Percentiles rank a stretch among this genome's conserved stretches.
phyloP scores from a whole-genome alignment of 2,329 filamentous ascomycete genomes.

The Sclerotinia minor region DNA sequence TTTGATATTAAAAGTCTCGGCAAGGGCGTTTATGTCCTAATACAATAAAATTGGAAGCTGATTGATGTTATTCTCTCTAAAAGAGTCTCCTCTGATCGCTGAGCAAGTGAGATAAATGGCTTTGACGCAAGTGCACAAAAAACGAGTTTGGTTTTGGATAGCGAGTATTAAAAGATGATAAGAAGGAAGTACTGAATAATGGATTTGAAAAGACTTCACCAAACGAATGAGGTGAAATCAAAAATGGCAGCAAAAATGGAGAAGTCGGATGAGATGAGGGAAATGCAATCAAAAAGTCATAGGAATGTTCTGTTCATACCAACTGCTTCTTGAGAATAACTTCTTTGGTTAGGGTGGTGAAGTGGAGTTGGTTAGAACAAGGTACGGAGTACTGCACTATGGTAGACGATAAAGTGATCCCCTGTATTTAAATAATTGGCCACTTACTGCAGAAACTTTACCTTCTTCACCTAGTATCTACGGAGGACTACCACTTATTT shows the following conservation, averaged over 20 bases:
- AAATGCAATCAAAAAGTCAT: constrained; percentile 10
- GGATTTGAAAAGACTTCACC: constrained; percentile 14
- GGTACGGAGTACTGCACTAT: neutral
- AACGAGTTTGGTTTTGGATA: constrained; percentile 8
- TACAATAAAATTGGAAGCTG: neutral
- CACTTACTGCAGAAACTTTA: neutral
- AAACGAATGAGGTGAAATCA: constrained; percentile 58
- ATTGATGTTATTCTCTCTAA: neutral
- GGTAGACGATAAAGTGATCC: constrained; percentile 9
- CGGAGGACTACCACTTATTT: neutral
- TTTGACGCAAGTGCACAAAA: constrained; percentile 17
- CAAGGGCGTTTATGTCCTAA: neutral
- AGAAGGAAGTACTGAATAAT: neutral
- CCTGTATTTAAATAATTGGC: neutral
- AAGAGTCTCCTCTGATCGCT: neutral
- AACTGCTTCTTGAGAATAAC: constrained; percentile 9
- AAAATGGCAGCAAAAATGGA: constrained; percentile 21
- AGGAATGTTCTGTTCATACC: constrained; percentile 26
- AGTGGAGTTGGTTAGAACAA: neutral
- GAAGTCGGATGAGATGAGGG: neutral
- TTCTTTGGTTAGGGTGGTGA: neutral
- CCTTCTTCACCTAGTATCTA: too few species aligned
- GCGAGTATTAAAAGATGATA: constrained; percentile 13
- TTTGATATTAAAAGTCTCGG: neutral
- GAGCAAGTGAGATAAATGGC: constrained; percentile 12